Evolutionary conservation across 306 rosid species (phyloP), one percentile per base, ranked within the genome.

Genomic region (Cicer pinnatifidum): DNA sequence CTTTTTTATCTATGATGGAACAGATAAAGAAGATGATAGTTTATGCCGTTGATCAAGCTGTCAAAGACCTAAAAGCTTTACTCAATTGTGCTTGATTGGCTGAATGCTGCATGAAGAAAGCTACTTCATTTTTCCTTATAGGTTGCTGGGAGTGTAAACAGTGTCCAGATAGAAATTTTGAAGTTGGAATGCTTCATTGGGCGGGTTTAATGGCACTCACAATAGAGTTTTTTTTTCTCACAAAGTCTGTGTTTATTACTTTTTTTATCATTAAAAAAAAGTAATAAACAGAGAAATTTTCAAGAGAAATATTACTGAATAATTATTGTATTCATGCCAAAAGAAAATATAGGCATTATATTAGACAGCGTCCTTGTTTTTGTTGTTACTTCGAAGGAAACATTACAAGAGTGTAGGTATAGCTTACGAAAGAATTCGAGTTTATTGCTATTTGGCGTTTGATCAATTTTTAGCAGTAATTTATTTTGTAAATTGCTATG

Each of bases 1-100:
- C n/a, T 69, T 51, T 69, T 51, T 56, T 13, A 60, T 28, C 62
- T 82, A 78, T 75, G 60, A 57, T 85, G 83, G 39, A 78, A 76
- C 95, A 89, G 95, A 86, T 91, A 76, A 87, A 87, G 86, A 91
- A 89, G 77, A 91, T 89, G 95, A 75, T 89, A 73, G 78, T 89
- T n/a, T 87, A 87, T 75, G 91, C 92, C 0, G 83, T 83, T 70
- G 88, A 86, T 59, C 82, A 86, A 81, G 84, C 88, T 48, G 60
- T 89, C 44, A 83, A 47, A 20, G 96, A 88, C 76, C 61, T 90
- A 12, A 53, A 82, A 47, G 77, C 75, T 83, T 60, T 84, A 35
- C 57, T 60, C 0, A 11, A 8, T 53, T 6, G 37, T 40, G 62
- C 75, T 47, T 80, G 82, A 84, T 54, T 43, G 64, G 45, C n/a